A percentile compares a stretch with the other conserved stretches of the same genome.
Conservation (phyloP, 225 moss, liverwort and hornwort genomes). For the Takakia lepidozioides region DNA sequence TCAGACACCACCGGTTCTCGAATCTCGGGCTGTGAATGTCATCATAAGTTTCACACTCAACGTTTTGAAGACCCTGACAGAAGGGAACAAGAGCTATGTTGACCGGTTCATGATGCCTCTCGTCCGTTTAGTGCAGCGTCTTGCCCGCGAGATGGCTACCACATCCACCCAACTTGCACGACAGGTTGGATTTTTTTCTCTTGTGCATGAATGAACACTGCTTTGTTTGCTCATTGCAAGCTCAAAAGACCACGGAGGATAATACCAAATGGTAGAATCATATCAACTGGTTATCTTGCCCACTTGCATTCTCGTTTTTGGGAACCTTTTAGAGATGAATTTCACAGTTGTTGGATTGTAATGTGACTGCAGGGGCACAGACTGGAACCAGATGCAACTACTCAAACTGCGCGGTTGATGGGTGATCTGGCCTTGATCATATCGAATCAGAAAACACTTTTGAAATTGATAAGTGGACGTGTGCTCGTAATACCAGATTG, state of each 20-base stretch:
- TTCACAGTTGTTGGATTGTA: not conserved
- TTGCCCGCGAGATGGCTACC: slow-evolving; percentile 81
- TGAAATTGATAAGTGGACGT: slow-evolving; percentile 81
- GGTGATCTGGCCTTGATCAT: slow-evolving; percentile 55
- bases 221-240: too few species aligned
- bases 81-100: slow-evolving; percentile 77
- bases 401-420: slow-evolving; percentile 51
- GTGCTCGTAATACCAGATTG: slow-evolving; percentile 70
- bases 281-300: too few species aligned
- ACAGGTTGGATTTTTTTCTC: slow-evolving; percentile 56
- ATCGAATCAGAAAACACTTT: slow-evolving; percentile 60
- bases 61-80: slow-evolving; percentile 72
- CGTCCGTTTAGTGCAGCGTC: slow-evolving; percentile 88
- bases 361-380: slow-evolving; percentile 51
- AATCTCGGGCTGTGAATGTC: slow-evolving; percentile 53
- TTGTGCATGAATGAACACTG: too few species aligned
- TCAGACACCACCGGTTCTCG: slow-evolving; percentile 60
- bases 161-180: slow-evolving; percentile 64
- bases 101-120: slow-evolving; percentile 88
- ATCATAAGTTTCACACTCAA: slow-evolving; percentile 78
- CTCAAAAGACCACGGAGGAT: too few species aligned
- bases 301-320: not conserved
- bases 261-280: too few species aligned
- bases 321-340: not conserved
- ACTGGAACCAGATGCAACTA: slow-evolving; percentile 60